Conservation (phyloP, 148 eudicot genomes). For the Spergularia bocconei region DNA sequence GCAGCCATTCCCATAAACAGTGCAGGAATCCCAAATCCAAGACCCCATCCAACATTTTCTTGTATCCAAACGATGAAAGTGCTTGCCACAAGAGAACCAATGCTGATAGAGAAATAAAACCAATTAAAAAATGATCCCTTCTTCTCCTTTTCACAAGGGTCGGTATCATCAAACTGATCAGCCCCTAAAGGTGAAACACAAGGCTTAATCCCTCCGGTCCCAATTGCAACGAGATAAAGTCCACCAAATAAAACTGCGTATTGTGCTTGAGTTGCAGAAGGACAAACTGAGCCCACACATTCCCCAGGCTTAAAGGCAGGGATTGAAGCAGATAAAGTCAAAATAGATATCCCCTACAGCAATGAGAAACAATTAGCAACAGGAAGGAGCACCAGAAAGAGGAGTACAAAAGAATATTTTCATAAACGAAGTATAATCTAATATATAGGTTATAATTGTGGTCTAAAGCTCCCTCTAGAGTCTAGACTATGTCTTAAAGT, state of each 20-base stretch:
- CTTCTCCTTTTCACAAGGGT: constrained; percentile 48
- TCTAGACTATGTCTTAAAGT: constrained; percentile 26
- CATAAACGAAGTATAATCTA: not conserved
- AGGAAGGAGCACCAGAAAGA: not conserved
- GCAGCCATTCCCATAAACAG: constrained; percentile 59
- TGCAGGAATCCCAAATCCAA: constrained; percentile 65
- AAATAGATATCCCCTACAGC: constrained; percentile 31
- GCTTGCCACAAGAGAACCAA: constrained; percentile 58
- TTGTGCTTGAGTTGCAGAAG: constrained; percentile 39
- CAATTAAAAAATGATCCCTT: too few relatives aligned
- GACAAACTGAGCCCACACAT: constrained; percentile 37
- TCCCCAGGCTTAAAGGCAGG: constrained; percentile 26
- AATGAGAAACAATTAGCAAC: not conserved
- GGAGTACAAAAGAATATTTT: not conserved
- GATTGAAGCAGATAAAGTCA: constrained; percentile 58
- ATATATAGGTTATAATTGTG: too few relatives aligned
- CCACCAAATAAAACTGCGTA: constrained; percentile 36
- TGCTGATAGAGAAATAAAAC: constrained; percentile 52
- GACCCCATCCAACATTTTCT: constrained; percentile 71
- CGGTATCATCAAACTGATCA: constrained; percentile 70
- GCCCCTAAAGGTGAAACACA: constrained; percentile 60
- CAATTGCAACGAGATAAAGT: constrained; percentile 45
- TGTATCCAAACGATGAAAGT: constrained; percentile 60
- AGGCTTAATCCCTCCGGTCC: constrained; percentile 52
- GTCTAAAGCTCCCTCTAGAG: too few relatives aligned